A percentile compares a stretch with the other conserved stretches of the same genome.
These are phyloP conservation scores for Hypoxylon rubiginosum DNA, from an alignment of 2,329 filamentous ascomycete species.

Conservation along the genomic window DNA sequence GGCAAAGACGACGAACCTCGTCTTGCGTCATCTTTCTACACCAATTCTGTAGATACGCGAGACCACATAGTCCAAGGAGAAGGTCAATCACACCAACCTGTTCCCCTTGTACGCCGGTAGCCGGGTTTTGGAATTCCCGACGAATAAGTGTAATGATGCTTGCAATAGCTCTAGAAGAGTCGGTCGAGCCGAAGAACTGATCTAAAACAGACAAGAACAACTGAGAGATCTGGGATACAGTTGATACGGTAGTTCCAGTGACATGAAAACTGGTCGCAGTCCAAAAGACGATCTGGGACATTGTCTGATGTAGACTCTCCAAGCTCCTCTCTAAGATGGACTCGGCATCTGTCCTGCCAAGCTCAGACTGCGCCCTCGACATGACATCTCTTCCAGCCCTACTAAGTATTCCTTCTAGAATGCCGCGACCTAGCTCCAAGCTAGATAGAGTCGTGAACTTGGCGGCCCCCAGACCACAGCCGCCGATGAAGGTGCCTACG, in stretches of 20 bases:
- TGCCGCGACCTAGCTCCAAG: slow-evolving; percentile 67
- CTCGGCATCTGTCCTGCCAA: slow-evolving; percentile 67
- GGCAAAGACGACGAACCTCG: slow-evolving; percentile 61
- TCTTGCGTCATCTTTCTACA: slow-evolving; percentile 66
- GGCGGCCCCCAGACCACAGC: slow-evolving; percentile 66
- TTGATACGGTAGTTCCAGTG: slow-evolving; percentile 67
- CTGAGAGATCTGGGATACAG: slow-evolving; percentile 69
- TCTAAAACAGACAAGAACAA: slow-evolving; percentile 71
- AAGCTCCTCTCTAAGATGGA: slow-evolving; percentile 69
- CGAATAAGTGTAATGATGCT: slow-evolving; percentile 75
- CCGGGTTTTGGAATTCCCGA: slow-evolving; percentile 74
- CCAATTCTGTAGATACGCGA: slow-evolving; percentile 72
- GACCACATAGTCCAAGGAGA: slow-evolving; percentile 70
- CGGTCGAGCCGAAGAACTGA: slow-evolving; percentile 76
- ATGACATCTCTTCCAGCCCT: slow-evolving; percentile 65
- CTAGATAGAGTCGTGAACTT: slow-evolving; percentile 69
- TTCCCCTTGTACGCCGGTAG: slow-evolving; percentile 70
- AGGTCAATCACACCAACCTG: slow-evolving; percentile 72
- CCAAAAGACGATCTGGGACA: slow-evolving; percentile 72
- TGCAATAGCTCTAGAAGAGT: slow-evolving; percentile 75
- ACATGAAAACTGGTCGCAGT: slow-evolving; percentile 72
- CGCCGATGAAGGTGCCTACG: slow-evolving; percentile 65
- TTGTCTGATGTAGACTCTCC: slow-evolving; percentile 68
- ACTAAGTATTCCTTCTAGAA: slow-evolving; percentile 67
- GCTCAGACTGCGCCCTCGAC: slow-evolving; percentile 59